phyloP scores from a whole-genome alignment of 352 stramenopile species.

The Phytophthora litchii region DNA sequence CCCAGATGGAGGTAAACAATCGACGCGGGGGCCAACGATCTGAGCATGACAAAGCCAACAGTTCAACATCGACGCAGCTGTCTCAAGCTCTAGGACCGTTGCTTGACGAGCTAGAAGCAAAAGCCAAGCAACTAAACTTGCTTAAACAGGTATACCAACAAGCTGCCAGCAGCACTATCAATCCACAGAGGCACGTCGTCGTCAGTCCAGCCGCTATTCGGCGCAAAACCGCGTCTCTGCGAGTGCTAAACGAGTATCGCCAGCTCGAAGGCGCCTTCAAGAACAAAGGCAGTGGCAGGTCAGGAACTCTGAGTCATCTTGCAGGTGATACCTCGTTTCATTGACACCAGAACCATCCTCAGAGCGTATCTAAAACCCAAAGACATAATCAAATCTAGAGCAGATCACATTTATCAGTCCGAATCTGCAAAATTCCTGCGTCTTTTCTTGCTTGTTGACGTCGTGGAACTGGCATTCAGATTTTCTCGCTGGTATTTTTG shows the following conservation, averaged over 20 bases:
- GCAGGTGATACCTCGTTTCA: conserved; percentile 20
- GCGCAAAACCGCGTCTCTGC: conserved; percentile 66
- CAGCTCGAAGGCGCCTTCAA: conserved; percentile 60
- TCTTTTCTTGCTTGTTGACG: conserved; percentile 31
- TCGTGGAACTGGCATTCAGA: conserved; percentile 17
- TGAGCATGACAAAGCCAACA: conserved; percentile 6
- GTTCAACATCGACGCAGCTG: conserved; percentile 37
- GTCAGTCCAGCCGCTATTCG: conserved; percentile 61
- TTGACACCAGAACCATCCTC: conserved; percentile 12
- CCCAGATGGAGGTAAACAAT: conserved; percentile 42
- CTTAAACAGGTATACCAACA: conserved; percentile 70
- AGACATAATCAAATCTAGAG: conserved; percentile 4
- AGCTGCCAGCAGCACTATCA: conserved; percentile 63
- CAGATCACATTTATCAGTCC: conserved; percentile 23
- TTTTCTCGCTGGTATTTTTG: conserved; percentile 70
- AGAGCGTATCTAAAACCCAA: neutral
- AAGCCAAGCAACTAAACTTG: conserved; percentile 70
- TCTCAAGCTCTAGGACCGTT: conserved; percentile 50
- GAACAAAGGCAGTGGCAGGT: conserved; percentile 38
- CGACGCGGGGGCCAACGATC: conserved; percentile 13
- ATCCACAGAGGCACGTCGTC: conserved; percentile 54
- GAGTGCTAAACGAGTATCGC: conserved; percentile 70
- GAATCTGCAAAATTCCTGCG: conserved; percentile 34
- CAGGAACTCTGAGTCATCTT: conserved; percentile 7
- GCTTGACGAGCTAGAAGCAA: conserved; percentile 66